These are phyloP conservation scores for Berkeleyomyces rouxiae DNA, from an alignment of 2,329 filamentous ascomycete species.

Conservation along the genomic window DNA sequence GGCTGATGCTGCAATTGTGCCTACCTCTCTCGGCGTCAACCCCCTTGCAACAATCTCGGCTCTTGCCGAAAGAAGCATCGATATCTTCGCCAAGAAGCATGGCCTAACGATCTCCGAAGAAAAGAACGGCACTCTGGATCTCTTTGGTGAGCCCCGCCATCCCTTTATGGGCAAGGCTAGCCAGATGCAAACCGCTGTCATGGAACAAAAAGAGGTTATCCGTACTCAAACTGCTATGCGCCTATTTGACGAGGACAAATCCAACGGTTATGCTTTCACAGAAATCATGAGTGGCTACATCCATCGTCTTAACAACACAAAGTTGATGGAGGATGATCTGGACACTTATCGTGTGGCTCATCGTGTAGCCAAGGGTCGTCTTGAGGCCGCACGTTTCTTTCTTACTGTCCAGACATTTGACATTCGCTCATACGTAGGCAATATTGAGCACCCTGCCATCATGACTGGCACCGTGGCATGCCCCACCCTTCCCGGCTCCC, in stretches of 20 bases:
- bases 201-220: conserved; percentile 24
- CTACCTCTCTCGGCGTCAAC: conserved; percentile 46
- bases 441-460: conserved; percentile 33
- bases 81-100: conserved; percentile 28
- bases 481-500: conserved; percentile 35
- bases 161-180: conserved; percentile 15
- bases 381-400: conserved; percentile 41
- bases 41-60: conserved; percentile 54
- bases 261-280: conserved; percentile 40
- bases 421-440: conserved; percentile 29
- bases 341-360: conserved; percentile 38
- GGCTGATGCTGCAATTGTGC: conserved; percentile 44
- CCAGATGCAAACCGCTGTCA: conserved; percentile 15
- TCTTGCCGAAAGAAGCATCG: conserved; percentile 46
- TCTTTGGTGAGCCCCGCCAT: conserved; percentile 36
- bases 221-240: conserved; percentile 23
- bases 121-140: conserved; percentile 32
- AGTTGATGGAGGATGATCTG: conserved; percentile 27
- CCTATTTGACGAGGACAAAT: conserved; percentile 27
- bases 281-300: conserved; percentile 50
- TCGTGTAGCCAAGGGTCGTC: conserved; percentile 34
- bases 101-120: conserved; percentile 29
- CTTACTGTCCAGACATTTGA: conserved; percentile 40
- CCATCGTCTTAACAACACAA: conserved; percentile 27
- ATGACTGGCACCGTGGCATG: conserved; percentile 44